phyloP scores from a whole-genome alignment of 768 basidiomycete species.

The Lentinula aciculospora region DNA sequence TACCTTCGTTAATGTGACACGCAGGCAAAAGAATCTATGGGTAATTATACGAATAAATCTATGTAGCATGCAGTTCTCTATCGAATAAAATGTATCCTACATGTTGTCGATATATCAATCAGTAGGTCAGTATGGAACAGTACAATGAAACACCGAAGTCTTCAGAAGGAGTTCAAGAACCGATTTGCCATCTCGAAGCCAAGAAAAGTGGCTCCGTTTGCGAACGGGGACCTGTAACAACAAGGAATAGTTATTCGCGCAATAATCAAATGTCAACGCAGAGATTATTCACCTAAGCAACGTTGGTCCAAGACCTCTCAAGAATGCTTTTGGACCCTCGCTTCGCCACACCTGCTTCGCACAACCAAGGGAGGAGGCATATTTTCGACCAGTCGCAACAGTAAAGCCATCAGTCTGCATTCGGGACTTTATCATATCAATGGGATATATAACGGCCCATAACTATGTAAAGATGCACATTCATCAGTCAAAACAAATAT shows the following conservation, averaged over 20 bases:
- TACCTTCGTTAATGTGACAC: too few species aligned
- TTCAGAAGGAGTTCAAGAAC: slow-evolving; percentile 38
- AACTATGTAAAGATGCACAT: slow-evolving; percentile 38
- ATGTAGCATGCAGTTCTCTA: not conserved
- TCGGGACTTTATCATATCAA: slow-evolving; percentile 94
- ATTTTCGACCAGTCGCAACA: slow-evolving; percentile 71
- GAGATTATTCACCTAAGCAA: slow-evolving; percentile 68
- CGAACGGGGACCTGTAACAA: slow-evolving; percentile 78
- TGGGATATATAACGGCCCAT: slow-evolving; percentile 92
- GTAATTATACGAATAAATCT: not conserved
- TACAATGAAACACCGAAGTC: not conserved
- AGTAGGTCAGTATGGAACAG: not conserved
- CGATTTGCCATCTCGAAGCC: slow-evolving; percentile 93
- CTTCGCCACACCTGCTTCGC: slow-evolving; percentile 76
- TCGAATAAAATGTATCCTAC: too few species aligned
- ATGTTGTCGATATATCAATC: not conserved
- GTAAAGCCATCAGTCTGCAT: slow-evolving; percentile 94
- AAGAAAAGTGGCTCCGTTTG: slow-evolving; percentile 95
- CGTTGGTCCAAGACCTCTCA: slow-evolving; percentile 87
- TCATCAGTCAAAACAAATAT: not conserved
- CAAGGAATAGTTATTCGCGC: not conserved
- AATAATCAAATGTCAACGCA: slow-evolving; percentile 1
- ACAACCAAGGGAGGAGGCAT: slow-evolving; percentile 78
- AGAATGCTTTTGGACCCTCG: slow-evolving; percentile 84
- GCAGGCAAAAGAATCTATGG: not conserved